phyloP scores from a whole-genome alignment of 805 yeast species.

The Cyberlindnera euphorbiae region DNA sequence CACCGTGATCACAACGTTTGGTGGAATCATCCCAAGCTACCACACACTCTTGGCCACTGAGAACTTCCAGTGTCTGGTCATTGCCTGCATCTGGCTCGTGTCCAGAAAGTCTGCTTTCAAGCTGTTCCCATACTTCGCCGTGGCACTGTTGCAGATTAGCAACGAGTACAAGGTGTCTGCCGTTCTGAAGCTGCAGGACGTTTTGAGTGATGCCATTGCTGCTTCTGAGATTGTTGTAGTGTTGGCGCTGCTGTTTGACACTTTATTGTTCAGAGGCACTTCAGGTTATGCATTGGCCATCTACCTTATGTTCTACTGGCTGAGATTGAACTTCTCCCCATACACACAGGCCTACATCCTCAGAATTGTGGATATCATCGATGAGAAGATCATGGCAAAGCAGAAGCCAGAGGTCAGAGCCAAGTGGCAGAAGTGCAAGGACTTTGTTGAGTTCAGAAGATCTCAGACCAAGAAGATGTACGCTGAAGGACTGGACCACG shows the following conservation, averaged over 20 bases:
- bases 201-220: slow-evolving; percentile 46
- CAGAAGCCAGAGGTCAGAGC: slow-evolving; percentile 24
- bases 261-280: slow-evolving; percentile 56
- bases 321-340: slow-evolving; percentile 53
- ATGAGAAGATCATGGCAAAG: slow-evolving; percentile 30
- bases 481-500: slow-evolving; percentile 10
- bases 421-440: slow-evolving; percentile 36
- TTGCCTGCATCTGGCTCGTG: slow-evolving; percentile 56
- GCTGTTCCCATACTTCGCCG: slow-evolving; percentile 52
- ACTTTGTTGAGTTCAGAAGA: slow-evolving; percentile 38
- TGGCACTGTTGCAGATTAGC: slow-evolving; percentile 55
- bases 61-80: slow-evolving; percentile 63
- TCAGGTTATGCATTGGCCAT: slow-evolving; percentile 64
- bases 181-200: slow-evolving; percentile 33
- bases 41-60: slow-evolving; percentile 64
- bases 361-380: slow-evolving; percentile 27
- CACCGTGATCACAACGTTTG: slow-evolving; percentile 55
- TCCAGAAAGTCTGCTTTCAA: slow-evolving; percentile 64
- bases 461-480: slow-evolving; percentile 28
- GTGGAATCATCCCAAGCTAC: slow-evolving; percentile 55
- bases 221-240: slow-evolving; percentile 56
- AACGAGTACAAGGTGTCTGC: slow-evolving; percentile 35
- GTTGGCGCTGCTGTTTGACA: slow-evolving; percentile 50
- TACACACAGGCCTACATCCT: slow-evolving; percentile 34
- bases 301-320: slow-evolving; percentile 62